These are phyloP conservation scores for Hypoxylon lenormandii DNA, from an alignment of 495 filamentous ascomycete genomes.

Conservation along the genomic window DNA sequence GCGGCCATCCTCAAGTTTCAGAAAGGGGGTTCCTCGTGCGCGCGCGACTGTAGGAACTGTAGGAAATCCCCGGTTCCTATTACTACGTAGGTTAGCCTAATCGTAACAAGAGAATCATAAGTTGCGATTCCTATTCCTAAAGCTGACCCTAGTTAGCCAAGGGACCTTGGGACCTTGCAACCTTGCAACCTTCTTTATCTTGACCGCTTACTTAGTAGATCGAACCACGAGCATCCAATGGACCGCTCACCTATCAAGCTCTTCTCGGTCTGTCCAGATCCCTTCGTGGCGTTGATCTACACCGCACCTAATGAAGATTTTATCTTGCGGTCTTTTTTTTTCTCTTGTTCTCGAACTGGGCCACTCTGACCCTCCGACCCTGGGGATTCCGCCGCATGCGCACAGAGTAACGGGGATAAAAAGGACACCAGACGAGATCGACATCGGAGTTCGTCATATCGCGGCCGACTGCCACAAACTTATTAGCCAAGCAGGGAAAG, in stretches of 20 bases:
- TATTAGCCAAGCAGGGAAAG: constrained; percentile 45
- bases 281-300: constrained; percentile 41
- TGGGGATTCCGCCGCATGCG: constrained; percentile 11
- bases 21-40: constrained; percentile 13
- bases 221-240: constrained; percentile 39
- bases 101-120: no score
- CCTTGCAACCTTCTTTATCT: constrained; percentile 37
- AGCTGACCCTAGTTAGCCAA: neutral
- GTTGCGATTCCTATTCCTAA: neutral
- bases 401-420: constrained; percentile 13
- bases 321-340: constrained; percentile 45
- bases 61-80: constrained; percentile 9
- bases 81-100: neutral
- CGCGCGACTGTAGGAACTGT: constrained; percentile 12
- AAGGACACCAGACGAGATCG: constrained; percentile 33
- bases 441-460: constrained; percentile 47
- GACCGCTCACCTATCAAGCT: constrained; percentile 31
- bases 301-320: constrained; percentile 44
- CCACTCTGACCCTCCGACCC: constrained; percentile 17
- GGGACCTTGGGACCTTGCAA: neutral
- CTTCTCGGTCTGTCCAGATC: constrained; percentile 35
- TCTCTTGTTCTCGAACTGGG: constrained; percentile 28
- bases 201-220: constrained; percentile 50
- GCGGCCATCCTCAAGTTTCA: constrained; percentile 43
- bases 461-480: constrained; percentile 36